Base-by-base conservation (phyloP, 345 rosid genomes). In the Hibiscus syriacus region DNA sequence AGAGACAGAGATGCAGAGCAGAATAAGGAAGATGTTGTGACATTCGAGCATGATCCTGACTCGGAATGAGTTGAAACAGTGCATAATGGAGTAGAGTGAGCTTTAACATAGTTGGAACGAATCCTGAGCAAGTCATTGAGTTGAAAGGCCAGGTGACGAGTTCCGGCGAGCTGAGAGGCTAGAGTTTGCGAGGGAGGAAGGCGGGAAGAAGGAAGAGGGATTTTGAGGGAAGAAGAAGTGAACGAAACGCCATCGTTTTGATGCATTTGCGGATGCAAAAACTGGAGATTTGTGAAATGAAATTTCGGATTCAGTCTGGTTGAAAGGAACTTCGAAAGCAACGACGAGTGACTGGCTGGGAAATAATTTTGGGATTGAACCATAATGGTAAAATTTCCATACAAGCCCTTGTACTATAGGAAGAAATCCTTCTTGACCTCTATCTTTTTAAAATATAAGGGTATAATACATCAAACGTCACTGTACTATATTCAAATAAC, bases 1-100 rank as follows among this genome's bases (percentile, higher is more conserved):
- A 82, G 83, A 5, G 92, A 84, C 36, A 85, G 54, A 0, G 93
- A 85, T 5, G 83, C 63, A 13, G 78, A 81, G 66, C 86, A 77
- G 20, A 79, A 53, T 2, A 83, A 78, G 4, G 86, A 70, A 64
- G 80, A 64, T 7, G 55, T 81, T 3, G 64, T 67, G 34, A 70
- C 32, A 38, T 70, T 52, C 54, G 80, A 72, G 69, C 61, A 66
- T 1, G 67, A 66, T 3, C 69, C 67, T 22, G 80, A 81, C 55
- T 49, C 73, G 52, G 39, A 23, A 26, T 58, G 54, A 71, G 64
- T 32, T 5, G 36, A 48, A 52, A 54, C 43, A 30, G 17, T 64
- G 11, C 38, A 34, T 34, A 16, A 68, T 34, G 26, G 41, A 50
- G 9, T 30, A 56, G 30, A 39, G 29, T 25, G 19, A 32, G 23